Percentiles rank a stretch among this genome's conserved stretches.
These are phyloP conservation scores for Termitomyces sp. DNA, from an alignment of 768 basidiomycete species.

Conservation along the genomic window DNA sequence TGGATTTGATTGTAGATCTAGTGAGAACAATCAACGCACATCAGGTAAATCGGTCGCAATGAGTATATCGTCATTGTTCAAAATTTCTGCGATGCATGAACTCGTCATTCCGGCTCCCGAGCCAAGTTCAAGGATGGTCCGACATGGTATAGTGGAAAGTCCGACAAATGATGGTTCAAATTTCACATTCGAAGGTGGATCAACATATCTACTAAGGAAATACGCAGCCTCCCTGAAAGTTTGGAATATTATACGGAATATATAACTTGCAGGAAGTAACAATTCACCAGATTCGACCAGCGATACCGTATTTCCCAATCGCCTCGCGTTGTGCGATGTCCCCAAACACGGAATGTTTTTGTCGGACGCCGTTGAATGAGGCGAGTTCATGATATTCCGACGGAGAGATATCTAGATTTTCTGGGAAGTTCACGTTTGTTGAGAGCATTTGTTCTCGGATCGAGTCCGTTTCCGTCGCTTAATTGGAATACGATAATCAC, in stretches of 20 bases:
- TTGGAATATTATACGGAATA: slow-evolving; percentile 7
- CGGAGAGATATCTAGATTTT: slow-evolving; percentile 29
- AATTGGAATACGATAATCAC: slow-evolving; percentile 4
- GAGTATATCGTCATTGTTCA: slow-evolving; percentile 38
- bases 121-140: slow-evolving; percentile 65
- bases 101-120: slow-evolving; percentile 71
- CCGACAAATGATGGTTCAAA: slow-evolving; percentile 54
- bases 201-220: slow-evolving; percentile 51
- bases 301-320: slow-evolving; percentile 75
- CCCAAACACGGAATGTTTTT: slow-evolving; percentile 23
- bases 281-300: slow-evolving; percentile 75
- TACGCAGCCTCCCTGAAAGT: slow-evolving; percentile 69
- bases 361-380: not conserved
- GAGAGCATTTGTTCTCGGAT: not conserved
- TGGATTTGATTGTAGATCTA: not conserved
- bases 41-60: slow-evolving; percentile 77
- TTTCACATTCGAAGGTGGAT: slow-evolving; percentile 25
- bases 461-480: not conserved
- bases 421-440: slow-evolving; percentile 31
- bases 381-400: slow-evolving; percentile 14
- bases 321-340: slow-evolving; percentile 44
- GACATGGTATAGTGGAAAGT: not conserved
- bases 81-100: slow-evolving; percentile 27
- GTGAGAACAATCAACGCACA: slow-evolving; percentile 31
- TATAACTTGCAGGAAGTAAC: not conserved